Base-by-base conservation (phyloP, 2,329 filamentous ascomycete species). In the Didymella arachidicola region DNA sequence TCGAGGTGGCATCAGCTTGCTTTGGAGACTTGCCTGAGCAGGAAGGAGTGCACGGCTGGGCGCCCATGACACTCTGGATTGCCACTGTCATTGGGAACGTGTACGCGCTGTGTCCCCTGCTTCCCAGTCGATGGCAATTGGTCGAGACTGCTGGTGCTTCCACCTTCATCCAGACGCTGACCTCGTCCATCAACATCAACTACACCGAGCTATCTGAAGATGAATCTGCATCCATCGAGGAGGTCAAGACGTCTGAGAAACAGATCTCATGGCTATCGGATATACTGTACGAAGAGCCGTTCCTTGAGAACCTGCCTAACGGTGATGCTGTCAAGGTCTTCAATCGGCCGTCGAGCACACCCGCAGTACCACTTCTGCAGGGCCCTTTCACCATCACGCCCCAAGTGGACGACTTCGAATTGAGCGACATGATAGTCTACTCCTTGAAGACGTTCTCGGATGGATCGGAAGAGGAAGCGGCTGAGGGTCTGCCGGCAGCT, bases 1-100 rank as follows among this genome's bases (percentile, higher is more conserved):
- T 99, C 89, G 91, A 97, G 72, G 92, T 96, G 22, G 92, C 93
- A 4, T 89, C 93, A 2, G 93, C 93, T 49, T 91, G 88, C 73
- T 99, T 99, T 79, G 94, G 93, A 14, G 93, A 93, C 26, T 80
- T 75, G 49, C 85, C 84, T 10, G 79, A 76, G 30, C 70, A 77
- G 54, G 81, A 84, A 53, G 84, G 83, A 36, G 85, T 88, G 63
- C 82, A 86, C 69, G 84, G 85, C 2, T 99, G 95, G 95, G 91
- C 93, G 7, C 87, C 93, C 10, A 97, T 97, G 91, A 98, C 95
- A 0, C 82, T 99, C 11, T 99, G 94, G 92, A 81, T 98, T 50
- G 93, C 93, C n/a, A 99, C 97, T 90, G 87, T 87, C 36, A 90
- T 92, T 59, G 95, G 95, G 3, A 93, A 97, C 72, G 85, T 98